Base-by-base conservation (phyloP, 2,329 filamentous ascomycete genomes). In the Botryosphaeria dothidea region DNA sequence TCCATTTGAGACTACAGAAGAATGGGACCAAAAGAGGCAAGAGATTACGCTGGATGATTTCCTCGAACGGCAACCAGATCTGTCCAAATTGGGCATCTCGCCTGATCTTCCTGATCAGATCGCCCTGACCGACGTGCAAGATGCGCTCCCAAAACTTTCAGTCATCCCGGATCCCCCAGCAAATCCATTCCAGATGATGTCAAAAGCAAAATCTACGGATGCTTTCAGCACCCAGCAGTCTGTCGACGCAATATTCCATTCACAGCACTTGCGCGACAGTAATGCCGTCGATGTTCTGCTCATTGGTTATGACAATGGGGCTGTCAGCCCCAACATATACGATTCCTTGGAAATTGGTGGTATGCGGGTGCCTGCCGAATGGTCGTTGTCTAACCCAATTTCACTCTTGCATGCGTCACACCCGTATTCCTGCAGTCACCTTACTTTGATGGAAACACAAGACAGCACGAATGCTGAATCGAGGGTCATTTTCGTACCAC, bases 241-340 rank as follows among this genome's bases (percentile, higher is more conserved):
- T 43, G 74, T 80, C 23, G 79, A 80, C 69, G 69, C 74, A 8
- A 67, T 79, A 21, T 69, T 80, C 36, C 76, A 80, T 54, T 76
- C 75, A 7, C 73, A 75, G 34, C 84, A 86, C 66, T 83, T 86
- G 38, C 85, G 86, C 61, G 87, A 91, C 58, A 88, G 88, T 67
- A 88, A 92, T 68, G 84, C 87, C n/a, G 88, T 95, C 48, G 91
- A 94, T 74, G 86, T 94, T 68, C 88, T 96, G 80, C 81, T 94
- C 4, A 85, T 91, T 2, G 91, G 91, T 4, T 91, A 89, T 3
- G 85, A 86, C 64, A 85, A 92, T 68, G 91, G 91, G 8, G 84
- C 82, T 19, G 82, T 96, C 13, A 90, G 94, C 73, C 81, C 96
- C 19, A 92, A 88, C 69, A 92, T 96, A 54, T 94, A 94, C 74